Conservation (phyloP, 164 flowering plant genomes). For the Hamamelis virginiana region DNA sequence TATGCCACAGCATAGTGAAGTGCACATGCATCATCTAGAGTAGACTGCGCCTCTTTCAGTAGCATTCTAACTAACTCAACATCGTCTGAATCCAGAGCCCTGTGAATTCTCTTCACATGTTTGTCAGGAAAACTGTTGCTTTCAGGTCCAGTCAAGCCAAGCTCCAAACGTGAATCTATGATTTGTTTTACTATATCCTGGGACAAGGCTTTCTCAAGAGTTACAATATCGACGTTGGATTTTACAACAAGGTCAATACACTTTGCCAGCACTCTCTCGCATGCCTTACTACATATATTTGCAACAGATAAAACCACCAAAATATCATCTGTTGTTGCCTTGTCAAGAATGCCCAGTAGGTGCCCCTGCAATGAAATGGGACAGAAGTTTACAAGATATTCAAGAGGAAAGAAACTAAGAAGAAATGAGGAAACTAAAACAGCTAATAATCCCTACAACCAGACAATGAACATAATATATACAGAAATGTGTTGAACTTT, state of each 20-base stretch:
- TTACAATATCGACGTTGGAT: slow-evolving; percentile 65
- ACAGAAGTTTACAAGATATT: neutral
- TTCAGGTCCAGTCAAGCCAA: slow-evolving; percentile 37
- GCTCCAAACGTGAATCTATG: slow-evolving; percentile 41
- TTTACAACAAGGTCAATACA: slow-evolving; percentile 54
- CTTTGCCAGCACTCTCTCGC: slow-evolving; percentile 47
- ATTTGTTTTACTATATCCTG: slow-evolving; percentile 52
- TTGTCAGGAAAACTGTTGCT: slow-evolving; percentile 52
- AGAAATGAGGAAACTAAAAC: neutral
- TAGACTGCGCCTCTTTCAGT: slow-evolving; percentile 71
- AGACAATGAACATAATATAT: too few relatives aligned
- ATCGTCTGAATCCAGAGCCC: slow-evolving; percentile 92
- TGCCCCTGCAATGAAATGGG: slow-evolving; percentile 53
- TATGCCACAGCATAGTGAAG: slow-evolving; percentile 91
- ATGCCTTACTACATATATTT: slow-evolving; percentile 52
- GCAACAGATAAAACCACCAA: slow-evolving; percentile 69
- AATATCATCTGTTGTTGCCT: slow-evolving; percentile 64
- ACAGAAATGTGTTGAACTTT: too few relatives aligned
- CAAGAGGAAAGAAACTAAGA: neutral
- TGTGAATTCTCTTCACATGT: slow-evolving; percentile 76
- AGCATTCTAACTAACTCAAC: slow-evolving; percentile 84
- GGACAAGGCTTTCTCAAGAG: slow-evolving; percentile 71
- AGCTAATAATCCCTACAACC: neutral
- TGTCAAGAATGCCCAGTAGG: slow-evolving; percentile 67
- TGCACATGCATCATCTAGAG: slow-evolving; percentile 80